phyloP scores from a whole-genome alignment of 305 asterid species.

The Caryopteris hybrid region DNA sequence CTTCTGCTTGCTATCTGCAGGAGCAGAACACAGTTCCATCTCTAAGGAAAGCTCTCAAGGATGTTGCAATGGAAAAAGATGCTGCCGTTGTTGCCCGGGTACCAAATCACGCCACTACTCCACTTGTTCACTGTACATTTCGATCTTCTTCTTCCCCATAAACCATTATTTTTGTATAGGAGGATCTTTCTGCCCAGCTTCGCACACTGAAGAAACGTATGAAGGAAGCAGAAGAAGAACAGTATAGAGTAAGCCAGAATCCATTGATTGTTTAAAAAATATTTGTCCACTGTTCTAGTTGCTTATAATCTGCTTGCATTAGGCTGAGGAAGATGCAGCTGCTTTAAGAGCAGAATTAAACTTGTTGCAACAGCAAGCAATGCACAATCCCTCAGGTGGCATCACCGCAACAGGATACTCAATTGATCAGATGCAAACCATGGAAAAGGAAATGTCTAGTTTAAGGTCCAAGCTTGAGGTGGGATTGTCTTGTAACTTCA shows the following conservation, averaged over 20 bases:
- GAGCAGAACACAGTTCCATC: conserved; percentile 84
- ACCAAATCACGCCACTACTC: conserved; percentile 9
- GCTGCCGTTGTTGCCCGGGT: conserved; percentile 99
- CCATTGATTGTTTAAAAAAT: conserved; percentile 2
- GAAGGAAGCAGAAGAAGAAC: conserved; percentile 99
- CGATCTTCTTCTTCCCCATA: conserved; percentile 10
- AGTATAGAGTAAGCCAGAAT: conserved; percentile 62
- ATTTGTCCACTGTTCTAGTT: neutral
- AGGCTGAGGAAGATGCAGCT: conserved; percentile 99
- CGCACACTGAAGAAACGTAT: conserved; percentile 73
- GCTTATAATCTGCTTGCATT: conserved; percentile 24
- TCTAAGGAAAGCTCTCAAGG: conserved; percentile 85
- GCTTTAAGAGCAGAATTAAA: conserved; percentile 83
- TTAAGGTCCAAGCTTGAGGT: conserved; percentile 89
- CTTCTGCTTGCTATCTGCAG: conserved; percentile 42
- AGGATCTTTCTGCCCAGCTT: conserved; percentile 94
- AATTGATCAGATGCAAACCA: conserved; percentile 63
- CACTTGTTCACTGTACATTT: conserved; percentile 2
- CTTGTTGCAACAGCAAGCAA: conserved; percentile 78
- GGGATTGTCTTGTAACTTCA: conserved; percentile 12
- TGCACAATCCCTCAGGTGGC: conserved; percentile 45
- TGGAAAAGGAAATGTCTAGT: conserved; percentile 71
- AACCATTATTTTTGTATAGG: conserved; percentile 47
- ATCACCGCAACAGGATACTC: conserved; percentile 41
- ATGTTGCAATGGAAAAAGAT: conserved; percentile 98